Percentiles rank a stretch among this genome's conserved stretches.
Conservation (phyloP, 164 flowering plant genomes). For the Dillenia suffruticosa region DNA sequence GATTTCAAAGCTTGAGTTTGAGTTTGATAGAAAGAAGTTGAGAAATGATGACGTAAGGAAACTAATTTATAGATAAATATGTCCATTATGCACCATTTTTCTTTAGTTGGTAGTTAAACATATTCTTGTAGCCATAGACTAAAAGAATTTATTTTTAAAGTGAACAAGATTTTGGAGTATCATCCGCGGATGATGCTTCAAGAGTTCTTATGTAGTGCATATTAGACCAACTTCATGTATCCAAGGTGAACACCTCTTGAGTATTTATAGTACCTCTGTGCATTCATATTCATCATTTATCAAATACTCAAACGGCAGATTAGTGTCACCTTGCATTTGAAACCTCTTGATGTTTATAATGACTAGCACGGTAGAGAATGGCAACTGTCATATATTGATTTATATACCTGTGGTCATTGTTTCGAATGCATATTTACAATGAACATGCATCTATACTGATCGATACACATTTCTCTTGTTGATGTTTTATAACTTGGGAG, state of each 20-base stretch:
- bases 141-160: conserved; percentile 20
- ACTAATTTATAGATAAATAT: conserved; percentile 90
- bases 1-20: conserved; percentile 90
- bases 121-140: conserved; percentile 9
- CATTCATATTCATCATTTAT: no score
- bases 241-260: conserved; percentile 57
- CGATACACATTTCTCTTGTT: no score
- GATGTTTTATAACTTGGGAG: no score
- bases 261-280: no score
- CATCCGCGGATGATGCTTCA: conserved; percentile 98
- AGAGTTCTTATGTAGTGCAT: conserved; percentile 76
- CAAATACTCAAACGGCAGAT: no score
- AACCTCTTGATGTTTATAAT: no score
- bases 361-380: no score
- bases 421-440: no score
- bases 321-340: no score
- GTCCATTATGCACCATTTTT: background rate
- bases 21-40: conserved; percentile 84
- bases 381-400: no score
- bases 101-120: background rate
- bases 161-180: conserved; percentile 93
- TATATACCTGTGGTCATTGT: no score
- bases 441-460: no score
- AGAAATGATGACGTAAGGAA: conserved; percentile 82
- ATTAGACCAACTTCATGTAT: conserved; percentile 81